Evolutionary conservation across 306 rosid genomes (phyloP), one percentile per base, ranked within the genome.

Genomic region (Cucurbita maxima): DNA sequence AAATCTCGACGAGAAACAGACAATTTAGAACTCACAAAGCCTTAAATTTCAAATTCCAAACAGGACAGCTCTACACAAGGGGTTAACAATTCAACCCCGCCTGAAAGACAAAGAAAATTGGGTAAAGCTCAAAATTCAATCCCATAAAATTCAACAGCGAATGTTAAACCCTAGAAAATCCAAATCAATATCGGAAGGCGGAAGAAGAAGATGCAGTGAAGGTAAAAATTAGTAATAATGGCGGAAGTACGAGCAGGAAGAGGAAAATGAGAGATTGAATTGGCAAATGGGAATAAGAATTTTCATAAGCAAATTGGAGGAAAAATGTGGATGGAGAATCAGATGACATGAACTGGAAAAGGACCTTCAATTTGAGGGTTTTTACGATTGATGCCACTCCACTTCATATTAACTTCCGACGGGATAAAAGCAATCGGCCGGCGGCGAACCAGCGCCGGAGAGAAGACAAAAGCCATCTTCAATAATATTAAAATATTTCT

Each of bases 321-420:
- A 68, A 68, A 57, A 68, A 68, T 19, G 57, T 68, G 73, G 40
- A 45, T 36, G 67, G 67, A 60, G 44, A 30, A 58, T 58, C 63
- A 60, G 67, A 34, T 36, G 45, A 30, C 9, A 60, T 34, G 16
- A 11, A 12, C 18, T 19, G 37, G 10, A 45, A 69, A 69, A 69
- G 25, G 43, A 13, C 73, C 56, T 25, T 47, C 8, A 69, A 69
- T 12, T 22, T 68, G n/a, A 2, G 58, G 14, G 11, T 48, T 19
- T 69, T 69, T 69, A 69, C 73, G 73, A 15, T 47, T 25, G 56
- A 25, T 69, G 73, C 73, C 73, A 69, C 73, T 69, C 14, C 20
- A 59, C 4, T 34, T 60, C 67, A 60, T 25, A 15, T 37, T 14
- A 5, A n/a, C 38, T 3, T 16, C 9, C 12, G 30, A 4, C 48